phyloP scores from a whole-genome alignment of 2,329 filamentous ascomycete genomes.

The Onygenales sp. region DNA sequence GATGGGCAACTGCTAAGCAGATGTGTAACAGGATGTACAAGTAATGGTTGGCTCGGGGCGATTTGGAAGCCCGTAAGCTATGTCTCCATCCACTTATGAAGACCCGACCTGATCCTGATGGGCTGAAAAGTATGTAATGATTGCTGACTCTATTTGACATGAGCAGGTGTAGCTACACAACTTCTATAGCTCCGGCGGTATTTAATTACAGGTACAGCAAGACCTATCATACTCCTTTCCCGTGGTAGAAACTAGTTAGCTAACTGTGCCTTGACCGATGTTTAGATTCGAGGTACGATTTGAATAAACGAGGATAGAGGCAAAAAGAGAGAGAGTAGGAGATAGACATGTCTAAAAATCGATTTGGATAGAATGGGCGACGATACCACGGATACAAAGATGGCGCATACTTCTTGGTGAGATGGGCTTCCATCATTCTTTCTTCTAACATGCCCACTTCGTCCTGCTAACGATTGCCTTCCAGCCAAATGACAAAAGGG shows the following conservation, averaged over 20 bases:
- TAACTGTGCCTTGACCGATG: neutral
- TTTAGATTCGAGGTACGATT: conserved; percentile 5
- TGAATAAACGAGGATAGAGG: neutral
- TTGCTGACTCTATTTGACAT: neutral
- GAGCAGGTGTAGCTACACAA: conserved; percentile 1
- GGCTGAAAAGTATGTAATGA: neutral
- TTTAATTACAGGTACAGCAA: conserved; percentile 8
- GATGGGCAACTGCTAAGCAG: too few species aligned
- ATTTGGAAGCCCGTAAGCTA: neutral
- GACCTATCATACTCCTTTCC: neutral
- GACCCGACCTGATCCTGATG: too few species aligned
- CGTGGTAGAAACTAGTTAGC: neutral
- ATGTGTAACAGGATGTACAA: too few species aligned
- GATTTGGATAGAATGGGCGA: conserved; percentile 5
- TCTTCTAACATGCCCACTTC: neutral
- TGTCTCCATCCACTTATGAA: neutral
- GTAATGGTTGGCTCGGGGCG: too few species aligned
- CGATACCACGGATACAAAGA: conserved; percentile 10
- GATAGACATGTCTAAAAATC: neutral
- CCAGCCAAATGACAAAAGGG: conserved; percentile 11
- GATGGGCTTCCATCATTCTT: neutral
- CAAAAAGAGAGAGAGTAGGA: neutral
- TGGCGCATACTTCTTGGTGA: conserved; percentile 11
- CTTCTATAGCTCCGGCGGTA: conserved; percentile 8
- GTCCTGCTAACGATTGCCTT: neutral